Conservation (phyloP, 805 yeast species). For the Nakazawaea molendinolei region DNA sequence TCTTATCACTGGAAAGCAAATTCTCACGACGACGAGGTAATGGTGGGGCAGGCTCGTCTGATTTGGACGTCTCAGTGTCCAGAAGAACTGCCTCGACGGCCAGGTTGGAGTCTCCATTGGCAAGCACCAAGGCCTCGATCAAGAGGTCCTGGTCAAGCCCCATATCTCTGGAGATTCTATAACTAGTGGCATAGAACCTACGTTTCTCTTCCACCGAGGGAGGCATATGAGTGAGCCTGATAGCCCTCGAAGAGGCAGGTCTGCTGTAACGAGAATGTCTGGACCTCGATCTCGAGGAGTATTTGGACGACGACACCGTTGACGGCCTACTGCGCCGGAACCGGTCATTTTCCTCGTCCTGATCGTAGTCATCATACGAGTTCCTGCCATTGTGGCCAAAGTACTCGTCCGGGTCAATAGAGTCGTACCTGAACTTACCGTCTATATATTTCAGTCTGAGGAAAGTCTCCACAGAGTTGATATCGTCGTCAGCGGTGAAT, state of each 20-base stretch:
- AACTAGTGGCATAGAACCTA: constrained; percentile 43
- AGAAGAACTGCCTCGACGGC: constrained; percentile 50
- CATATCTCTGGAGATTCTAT: constrained; percentile 38
- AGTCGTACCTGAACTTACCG: constrained; percentile 49
- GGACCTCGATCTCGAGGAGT: too few species aligned
- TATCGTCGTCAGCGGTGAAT: constrained; percentile 71
- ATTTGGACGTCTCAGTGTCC: constrained; percentile 19
- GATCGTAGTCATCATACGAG: background rate
- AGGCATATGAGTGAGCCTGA: constrained; percentile 38
- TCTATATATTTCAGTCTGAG: constrained; percentile 60
- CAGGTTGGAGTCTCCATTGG: constrained; percentile 50
- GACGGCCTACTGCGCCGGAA: constrained; percentile 4
- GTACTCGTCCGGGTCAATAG: constrained; percentile 29
- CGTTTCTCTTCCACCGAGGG: constrained; percentile 47
- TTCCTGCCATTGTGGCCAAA: constrained; percentile 18
- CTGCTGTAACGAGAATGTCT: background rate
- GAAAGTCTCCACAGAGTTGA: constrained; percentile 46
- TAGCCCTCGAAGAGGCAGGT: background rate
- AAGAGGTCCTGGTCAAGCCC: constrained; percentile 57
- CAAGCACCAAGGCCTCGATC: constrained; percentile 54
- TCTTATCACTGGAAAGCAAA: constrained; percentile 23
- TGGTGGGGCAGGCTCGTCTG: constrained; percentile 40
- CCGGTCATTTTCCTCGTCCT: constrained; percentile 4
- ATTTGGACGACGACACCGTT: too few species aligned
- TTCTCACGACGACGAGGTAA: constrained; percentile 34